Base-by-base conservation (phyloP, 352 stramenopile genomes). In the Phytophthora aleatoria region DNA sequence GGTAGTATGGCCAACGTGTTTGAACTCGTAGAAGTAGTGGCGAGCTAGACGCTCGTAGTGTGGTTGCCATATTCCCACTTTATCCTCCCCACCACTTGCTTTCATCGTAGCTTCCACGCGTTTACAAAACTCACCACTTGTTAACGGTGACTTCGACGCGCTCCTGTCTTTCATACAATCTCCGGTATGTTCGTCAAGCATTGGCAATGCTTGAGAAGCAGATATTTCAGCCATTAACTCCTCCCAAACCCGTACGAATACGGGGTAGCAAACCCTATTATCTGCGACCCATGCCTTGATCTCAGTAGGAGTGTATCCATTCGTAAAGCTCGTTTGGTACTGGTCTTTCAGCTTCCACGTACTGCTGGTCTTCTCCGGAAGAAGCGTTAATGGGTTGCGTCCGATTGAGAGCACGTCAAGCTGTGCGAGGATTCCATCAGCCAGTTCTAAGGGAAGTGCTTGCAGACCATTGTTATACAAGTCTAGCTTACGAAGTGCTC, bases 21-120 rank as follows among this genome's bases (percentile, higher is more conserved):
- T 87, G 51, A 91, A 91, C 55, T 93, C 84, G 57, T 89, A 93
- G 45, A 81, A 91, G 50, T 85, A 89, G 30, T 87, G 64, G 1
- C 74, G 76, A 42, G 86, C 79, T 24, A 89, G 61, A 2, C 80
- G 76, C 28, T 82, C 61, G 50, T 85, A 89, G 5, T 79, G 77
- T 39, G 57, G 38, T 45, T 90, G 74, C 82, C 84, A 93, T 15
- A 26, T 11, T 54, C 28, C 53, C 16, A 56, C 26, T 13, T 27
- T 45, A 5, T 47, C 38, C 3, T 65, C 39, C n/a, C 62, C 48
- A 16, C 5, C 5, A 10, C n/a, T 47, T 3, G 12, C 48, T 31
- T 58, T 64, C 48, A 90, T 74, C 5, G 30, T 57, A 3, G 39
- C 15, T 16, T 65, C 64, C 20, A 91, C 84, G 20, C 61, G 45